Conservation (phyloP, 257 asterid genomes). For the Knoxia roxburghii region DNA sequence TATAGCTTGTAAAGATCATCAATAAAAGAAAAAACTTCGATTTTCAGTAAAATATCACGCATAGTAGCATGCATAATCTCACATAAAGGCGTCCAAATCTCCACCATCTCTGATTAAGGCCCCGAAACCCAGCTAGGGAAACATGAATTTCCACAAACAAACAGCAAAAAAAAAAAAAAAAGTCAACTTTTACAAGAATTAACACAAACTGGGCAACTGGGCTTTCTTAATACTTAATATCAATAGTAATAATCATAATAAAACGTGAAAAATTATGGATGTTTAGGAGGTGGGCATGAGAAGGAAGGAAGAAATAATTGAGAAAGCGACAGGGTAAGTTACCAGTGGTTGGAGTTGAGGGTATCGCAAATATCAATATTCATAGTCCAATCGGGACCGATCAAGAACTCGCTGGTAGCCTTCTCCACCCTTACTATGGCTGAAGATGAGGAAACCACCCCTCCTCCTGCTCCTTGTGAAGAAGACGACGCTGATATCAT, state of each 20-base stretch:
- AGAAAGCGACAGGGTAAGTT: slow-evolving; percentile 9
- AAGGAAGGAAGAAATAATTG: too few species aligned
- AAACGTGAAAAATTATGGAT: too few species aligned
- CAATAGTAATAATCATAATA: too few species aligned
- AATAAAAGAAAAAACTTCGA: background rate
- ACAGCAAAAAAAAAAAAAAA: background rate
- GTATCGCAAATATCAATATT: slow-evolving; percentile 87
- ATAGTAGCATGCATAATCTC: background rate
- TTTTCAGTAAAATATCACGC: background rate
- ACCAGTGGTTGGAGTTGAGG: slow-evolving; percentile 71
- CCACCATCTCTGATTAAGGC: background rate
- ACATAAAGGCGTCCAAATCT: background rate
- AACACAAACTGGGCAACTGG: too few species aligned
- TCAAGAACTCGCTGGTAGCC: slow-evolving; percentile 97
- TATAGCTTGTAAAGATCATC: background rate
- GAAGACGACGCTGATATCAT: slow-evolving; percentile 29
- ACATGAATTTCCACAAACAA: background rate
- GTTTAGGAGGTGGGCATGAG: too few species aligned
- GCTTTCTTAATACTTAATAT: too few species aligned
- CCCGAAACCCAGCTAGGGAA: background rate
- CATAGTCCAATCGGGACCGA: slow-evolving; percentile 94
- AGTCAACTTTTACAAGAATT: slow-evolving; percentile 1
- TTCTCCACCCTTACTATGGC: slow-evolving; percentile 75
- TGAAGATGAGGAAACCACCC: slow-evolving; percentile 40
- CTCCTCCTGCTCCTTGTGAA: slow-evolving; percentile 9